Conservation (phyloP, 768 basidiomycete species). For the Harrya chromipes region DNA sequence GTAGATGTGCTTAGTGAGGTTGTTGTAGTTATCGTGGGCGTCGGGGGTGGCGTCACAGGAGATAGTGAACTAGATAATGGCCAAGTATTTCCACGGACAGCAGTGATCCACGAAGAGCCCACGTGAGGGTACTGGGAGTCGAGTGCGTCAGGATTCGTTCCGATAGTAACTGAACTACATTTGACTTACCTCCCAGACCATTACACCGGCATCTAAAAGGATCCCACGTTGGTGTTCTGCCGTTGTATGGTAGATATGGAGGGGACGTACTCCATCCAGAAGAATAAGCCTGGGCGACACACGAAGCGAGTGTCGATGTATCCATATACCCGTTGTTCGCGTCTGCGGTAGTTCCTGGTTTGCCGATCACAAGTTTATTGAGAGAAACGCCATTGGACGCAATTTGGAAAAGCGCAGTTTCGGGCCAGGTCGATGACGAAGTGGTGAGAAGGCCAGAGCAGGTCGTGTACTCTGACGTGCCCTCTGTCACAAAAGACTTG, state of each 20-base stretch:
- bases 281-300: conserved; percentile 50
- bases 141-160: no score
- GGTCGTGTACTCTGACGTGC: conserved; percentile 34
- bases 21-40: not conserved
- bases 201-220: conserved; percentile 36
- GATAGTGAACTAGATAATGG: conserved; percentile 12
- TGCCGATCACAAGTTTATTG: conserved; percentile 73
- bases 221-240: not conserved
- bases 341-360: conserved; percentile 50
- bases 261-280: conserved; percentile 12
- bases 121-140: conserved; percentile 35
- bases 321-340: conserved; percentile 58
- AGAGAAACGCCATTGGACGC: conserved; percentile 52
- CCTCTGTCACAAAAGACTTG: conserved; percentile 26
- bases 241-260: not conserved
- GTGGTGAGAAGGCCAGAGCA: conserved; percentile 36
- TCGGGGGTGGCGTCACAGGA: not conserved
- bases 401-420: conserved; percentile 46
- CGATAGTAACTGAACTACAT: no score
- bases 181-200: conserved; percentile 36
- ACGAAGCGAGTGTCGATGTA: conserved; percentile 52
- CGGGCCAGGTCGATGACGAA: conserved; percentile 40
- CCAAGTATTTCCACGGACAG: conserved; percentile 35
- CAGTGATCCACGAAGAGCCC: conserved; percentile 35
- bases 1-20: no score